Conservation (phyloP, 2,329 filamentous ascomycete genomes). For the Orbilia quercus region DNA sequence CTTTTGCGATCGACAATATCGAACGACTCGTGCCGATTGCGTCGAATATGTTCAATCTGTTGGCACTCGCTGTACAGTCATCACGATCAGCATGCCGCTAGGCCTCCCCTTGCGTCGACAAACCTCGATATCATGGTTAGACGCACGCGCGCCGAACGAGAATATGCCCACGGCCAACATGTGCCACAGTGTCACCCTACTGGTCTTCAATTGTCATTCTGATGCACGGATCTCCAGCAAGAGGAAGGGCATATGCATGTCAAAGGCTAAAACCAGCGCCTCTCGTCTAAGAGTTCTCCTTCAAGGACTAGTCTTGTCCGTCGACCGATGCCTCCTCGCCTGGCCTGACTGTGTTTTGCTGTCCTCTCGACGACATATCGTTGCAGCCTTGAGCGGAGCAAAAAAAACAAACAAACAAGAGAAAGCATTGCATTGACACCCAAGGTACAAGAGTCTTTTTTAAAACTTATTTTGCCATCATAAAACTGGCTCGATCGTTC, state of each 20-base stretch:
- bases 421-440: slow-evolving; percentile 17
- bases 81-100: too few relatives aligned
- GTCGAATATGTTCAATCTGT: too few relatives aligned
- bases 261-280: slow-evolving; percentile 52
- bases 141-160: not conserved
- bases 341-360: too few relatives aligned
- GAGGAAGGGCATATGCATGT: slow-evolving; percentile 34
- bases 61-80: too few relatives aligned
- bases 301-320: slow-evolving; percentile 54
- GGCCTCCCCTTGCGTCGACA: not conserved
- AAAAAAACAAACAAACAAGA: too few relatives aligned
- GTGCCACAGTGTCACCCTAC: slow-evolving; percentile 5
- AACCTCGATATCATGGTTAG: not conserved
- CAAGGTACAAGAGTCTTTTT: slow-evolving; percentile 7
- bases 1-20: slow-evolving; percentile 42
- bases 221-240: slow-evolving; percentile 52
- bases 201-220: slow-evolving; percentile 21
- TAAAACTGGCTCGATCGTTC: not conserved
- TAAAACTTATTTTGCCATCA: not conserved
- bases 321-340: slow-evolving; percentile 40
- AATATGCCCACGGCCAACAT: not conserved
- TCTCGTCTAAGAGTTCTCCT: slow-evolving; percentile 55
- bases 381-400: too few relatives aligned
- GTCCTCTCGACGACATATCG: too few relatives aligned
- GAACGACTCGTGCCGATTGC: slow-evolving; percentile 31